Evolutionary conservation across 108 stramenopile genomes (phyloP).

Genomic region (Skeletonema marinoi): DNA sequence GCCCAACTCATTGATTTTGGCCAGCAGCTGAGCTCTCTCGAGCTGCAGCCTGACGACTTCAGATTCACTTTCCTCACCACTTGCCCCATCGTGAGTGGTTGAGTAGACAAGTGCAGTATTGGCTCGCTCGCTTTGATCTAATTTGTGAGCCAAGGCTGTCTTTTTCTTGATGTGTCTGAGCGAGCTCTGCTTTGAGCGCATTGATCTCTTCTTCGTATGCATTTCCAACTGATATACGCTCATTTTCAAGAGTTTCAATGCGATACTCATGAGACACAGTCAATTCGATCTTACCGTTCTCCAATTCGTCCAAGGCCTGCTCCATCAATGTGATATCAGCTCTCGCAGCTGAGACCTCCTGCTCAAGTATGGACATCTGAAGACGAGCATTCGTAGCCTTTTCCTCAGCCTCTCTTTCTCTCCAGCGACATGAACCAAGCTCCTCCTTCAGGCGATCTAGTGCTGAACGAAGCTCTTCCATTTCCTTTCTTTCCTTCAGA

Average conservation of each 20-base stretch:
- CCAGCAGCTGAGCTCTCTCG: conserved; percentile 77
- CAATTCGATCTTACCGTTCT: conserved; percentile 58
- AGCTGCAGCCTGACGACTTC: conserved; percentile 66
- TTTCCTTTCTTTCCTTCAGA: conserved; percentile 66
- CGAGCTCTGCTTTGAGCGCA: conserved; percentile 63
- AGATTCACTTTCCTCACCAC: conserved; percentile 40
- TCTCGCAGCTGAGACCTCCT: conserved; percentile 75
- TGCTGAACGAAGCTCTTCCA: conserved; percentile 63
- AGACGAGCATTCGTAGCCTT: conserved; percentile 58
- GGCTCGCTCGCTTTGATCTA: conserved; percentile 70
- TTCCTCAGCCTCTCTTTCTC: conserved; percentile 69
- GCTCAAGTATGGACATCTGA: conserved; percentile 67
- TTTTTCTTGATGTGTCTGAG: conserved; percentile 63
- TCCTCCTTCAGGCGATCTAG: conserved; percentile 64
- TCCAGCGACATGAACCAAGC: conserved; percentile 58
- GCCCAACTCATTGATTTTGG: conserved; percentile 62
- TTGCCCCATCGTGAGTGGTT: conserved; percentile 21
- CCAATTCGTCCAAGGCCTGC: conserved; percentile 74
- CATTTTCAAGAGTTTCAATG: conserved; percentile 71
- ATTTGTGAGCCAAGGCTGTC: conserved; percentile 63
- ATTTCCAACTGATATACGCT: conserved; percentile 52
- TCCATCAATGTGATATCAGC: conserved; percentile 67
- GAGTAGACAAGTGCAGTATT: conserved; percentile 63
- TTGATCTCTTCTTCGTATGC: conserved; percentile 62
- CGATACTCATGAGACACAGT: conserved; percentile 73